A percentile compares a stretch with the other conserved stretches of the same genome.
Conservation (phyloP, 83 land plant species). For the Larix sibirica region DNA sequence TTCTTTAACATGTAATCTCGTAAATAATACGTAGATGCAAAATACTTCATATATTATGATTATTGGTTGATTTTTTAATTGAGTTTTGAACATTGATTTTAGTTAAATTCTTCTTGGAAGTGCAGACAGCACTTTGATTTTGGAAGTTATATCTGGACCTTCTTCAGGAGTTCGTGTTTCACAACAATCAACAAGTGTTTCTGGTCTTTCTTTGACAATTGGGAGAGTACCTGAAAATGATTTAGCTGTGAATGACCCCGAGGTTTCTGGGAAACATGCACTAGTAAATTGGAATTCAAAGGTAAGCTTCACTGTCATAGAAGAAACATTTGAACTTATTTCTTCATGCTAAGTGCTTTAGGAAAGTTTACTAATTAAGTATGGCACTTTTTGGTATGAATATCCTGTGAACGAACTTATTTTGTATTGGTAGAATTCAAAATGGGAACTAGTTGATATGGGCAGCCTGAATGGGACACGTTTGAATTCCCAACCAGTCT, state of each 20-base stretch:
- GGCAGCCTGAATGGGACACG: conserved; percentile 98
- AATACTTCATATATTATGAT: too few species aligned
- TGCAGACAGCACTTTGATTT: conserved; percentile 75
- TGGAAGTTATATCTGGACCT: conserved; percentile 94
- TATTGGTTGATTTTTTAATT: too few species aligned
- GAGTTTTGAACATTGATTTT: too few species aligned
- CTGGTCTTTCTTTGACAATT: conserved; percentile 59
- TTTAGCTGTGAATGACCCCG: conserved; percentile 82
- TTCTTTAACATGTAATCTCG: neutral
- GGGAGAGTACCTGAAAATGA: conserved; percentile 88
- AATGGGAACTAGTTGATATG: conserved; percentile 94
- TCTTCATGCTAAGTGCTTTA: neutral
- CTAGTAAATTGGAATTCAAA: conserved; percentile 81
- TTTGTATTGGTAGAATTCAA: conserved; percentile 47
- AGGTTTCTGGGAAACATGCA: conserved; percentile 99
- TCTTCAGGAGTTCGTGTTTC: conserved; percentile 58
- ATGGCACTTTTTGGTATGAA: neutral
- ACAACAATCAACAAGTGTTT: conserved; percentile 32
- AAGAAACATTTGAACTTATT: neutral
- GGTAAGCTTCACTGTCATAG: conserved; percentile 38
- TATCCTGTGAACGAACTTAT: neutral
- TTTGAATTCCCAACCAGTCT: conserved; percentile 61
- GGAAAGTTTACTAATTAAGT: neutral
- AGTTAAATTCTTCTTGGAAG: neutral
- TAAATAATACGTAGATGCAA: neutral